Base-by-base conservation (phyloP, 805 yeast species). In the Schizosaccharomyces osmophilus region DNA sequence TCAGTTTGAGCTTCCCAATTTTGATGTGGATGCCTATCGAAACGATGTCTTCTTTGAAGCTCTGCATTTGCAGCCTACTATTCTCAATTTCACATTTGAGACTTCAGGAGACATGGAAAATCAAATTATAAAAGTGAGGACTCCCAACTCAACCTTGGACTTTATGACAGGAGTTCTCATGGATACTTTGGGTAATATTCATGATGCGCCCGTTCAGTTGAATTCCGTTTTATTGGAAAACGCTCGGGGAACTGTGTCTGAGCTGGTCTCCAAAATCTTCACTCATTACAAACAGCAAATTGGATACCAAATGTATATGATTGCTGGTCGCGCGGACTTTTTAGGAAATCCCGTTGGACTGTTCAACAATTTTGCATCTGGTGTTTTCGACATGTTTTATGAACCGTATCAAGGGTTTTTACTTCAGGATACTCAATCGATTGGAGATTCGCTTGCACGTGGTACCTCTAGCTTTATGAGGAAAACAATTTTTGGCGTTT, bases 321-420 rank as follows among this genome's bases (percentile, higher is more conserved):
- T 93, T 55, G 74, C 93, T 41, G 99, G 99, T 0, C 87, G 96
- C 22, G 98, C 97, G 0, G 98, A 94, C 72, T 81, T 93, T 66
- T 73, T 93, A 59, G 99, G 98, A 26, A 93, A 94, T 66, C 99
- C 99, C 0, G 97, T 94, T 36, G 98, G 98, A 0, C 74, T 93
- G 64, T 93, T 93, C 74, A 93, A 87, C 70, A 89, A 88, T 66
- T 75, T 93, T 62, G 83, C 95, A 62, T 87, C 97, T 26, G 98
- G 99, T 61, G 93, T 93, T 11, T 79, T 87, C 80, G 99, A 93
- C 71, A 84, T 93, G 24, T 94, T 93, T 70, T 93, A 93, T 69
- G 97, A 90, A 69, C 99, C 99, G 2, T 93, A 90, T 68, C 93
- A 88, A 69, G 99, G 99, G 0, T 86, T 87, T 66, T 81, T 90